Base-by-base conservation (phyloP, 192 early-diverging fungal species). In the Coemansia sp. region DNA sequence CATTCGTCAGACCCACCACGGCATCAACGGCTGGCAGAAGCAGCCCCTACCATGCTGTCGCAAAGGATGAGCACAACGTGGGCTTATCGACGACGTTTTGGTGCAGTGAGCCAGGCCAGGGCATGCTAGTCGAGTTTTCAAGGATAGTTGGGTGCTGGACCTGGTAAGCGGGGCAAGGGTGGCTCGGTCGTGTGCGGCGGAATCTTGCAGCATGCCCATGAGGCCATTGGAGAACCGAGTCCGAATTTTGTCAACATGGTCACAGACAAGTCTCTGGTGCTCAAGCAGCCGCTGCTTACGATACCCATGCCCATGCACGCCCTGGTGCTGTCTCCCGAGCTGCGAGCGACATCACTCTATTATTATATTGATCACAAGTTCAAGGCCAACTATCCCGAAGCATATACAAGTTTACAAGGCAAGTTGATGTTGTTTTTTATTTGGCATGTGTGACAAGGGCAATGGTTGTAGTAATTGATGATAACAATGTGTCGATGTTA, bases 251-350 rank as follows among this genome's bases (percentile, higher is more conserved):
- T n/a, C 1, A 39, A 35, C 3, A 15, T 43, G 3, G 15, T 53
- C 5, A n/a, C 55, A 5, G 11, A 21, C 18, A 3, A 3, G 1
- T 32, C 26, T 15, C 14, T 36, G 9, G 37, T 56, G 11, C 43
- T 76, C 8, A 32, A 57, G 0, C 27, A 41, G 5, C 53, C 65
- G 6, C 40, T 78, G 39, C 62, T 78, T 4, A 78, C 75, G 0
- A 21, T 40, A 12, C 75, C 69, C 1, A 56, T 78, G 61, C 62
- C 75, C 2, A 53, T 78, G 40, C 54, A 60, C n/a, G 58, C 50
- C 15, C 26, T 78, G 26, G 24, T 78, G 11, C 34, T 40, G 19
- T 44, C 55, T 17, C 53, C 62, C 0, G 69, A 68, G 48, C 62
- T 78, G 15, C 53, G 69, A 3, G 21, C 24, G 0, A 11, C 52